A percentile compares a stretch with the other conserved stretches of the same genome.
Evolutionary conservation across 192 early-diverging fungal genomes (phyloP).

Genomic region (Anaeromyces robustus): DNA sequence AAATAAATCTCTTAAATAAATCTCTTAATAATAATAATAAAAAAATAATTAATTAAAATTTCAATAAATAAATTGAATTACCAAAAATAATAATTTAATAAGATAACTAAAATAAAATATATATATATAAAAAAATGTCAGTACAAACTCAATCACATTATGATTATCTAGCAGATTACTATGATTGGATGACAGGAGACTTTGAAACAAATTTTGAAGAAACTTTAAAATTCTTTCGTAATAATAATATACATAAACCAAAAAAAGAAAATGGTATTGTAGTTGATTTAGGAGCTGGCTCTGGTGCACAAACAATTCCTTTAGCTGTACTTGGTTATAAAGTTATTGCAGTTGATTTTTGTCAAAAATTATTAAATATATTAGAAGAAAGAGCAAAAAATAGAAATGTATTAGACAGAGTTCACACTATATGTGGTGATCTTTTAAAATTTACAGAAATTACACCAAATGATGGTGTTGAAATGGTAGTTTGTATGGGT

Average conservation of each 20-base stretch:
- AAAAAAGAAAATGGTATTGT: background rate
- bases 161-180: slow-evolving; percentile 11
- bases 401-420: background rate
- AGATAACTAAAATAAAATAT: background rate
- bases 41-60: too few species aligned
- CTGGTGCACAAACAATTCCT: slow-evolving; percentile 15
- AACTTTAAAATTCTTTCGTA: slow-evolving; percentile 4
- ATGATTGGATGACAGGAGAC: slow-evolving; percentile 20
- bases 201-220: slow-evolving; percentile 1
- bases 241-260: background rate
- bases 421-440: slow-evolving; percentile 9
- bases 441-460: slow-evolving; percentile 8
- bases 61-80: too few species aligned
- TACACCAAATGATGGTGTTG: slow-evolving; percentile 2
- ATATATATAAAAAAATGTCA: background rate
- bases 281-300: slow-evolving; percentile 15
- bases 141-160: background rate
- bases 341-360: slow-evolving; percentile 11
- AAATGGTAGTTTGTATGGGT: slow-evolving; percentile 17
- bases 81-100: background rate
- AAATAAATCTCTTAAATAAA: too few species aligned
- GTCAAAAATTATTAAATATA: slow-evolving; percentile 9
- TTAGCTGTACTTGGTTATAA: slow-evolving; percentile 6
- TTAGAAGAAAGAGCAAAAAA: slow-evolving; percentile 1
- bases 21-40: too few species aligned